These are phyloP conservation scores for Blastomyces parvus DNA, from an alignment of 2,329 filamentous ascomycete species.

Conservation along the genomic window DNA sequence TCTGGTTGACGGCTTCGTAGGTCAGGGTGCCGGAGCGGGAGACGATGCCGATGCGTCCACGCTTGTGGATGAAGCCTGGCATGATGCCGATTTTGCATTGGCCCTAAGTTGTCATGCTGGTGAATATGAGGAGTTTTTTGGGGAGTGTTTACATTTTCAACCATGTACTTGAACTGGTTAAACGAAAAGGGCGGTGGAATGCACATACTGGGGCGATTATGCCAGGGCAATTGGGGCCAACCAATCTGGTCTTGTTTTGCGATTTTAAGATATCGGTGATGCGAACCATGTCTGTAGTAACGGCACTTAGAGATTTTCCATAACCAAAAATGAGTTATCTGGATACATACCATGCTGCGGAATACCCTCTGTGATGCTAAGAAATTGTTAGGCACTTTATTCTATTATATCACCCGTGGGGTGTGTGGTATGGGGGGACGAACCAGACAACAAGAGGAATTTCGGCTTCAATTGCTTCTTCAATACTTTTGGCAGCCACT, in stretches of 20 bases:
- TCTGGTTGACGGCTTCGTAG: slow-evolving; percentile 99
- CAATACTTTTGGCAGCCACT: slow-evolving; percentile 85
- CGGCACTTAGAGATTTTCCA: background rate
- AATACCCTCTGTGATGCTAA: slow-evolving; percentile 85
- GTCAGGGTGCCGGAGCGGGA: slow-evolving; percentile 96
- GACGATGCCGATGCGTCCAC: slow-evolving; percentile 96
- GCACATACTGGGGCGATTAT: slow-evolving; percentile 67
- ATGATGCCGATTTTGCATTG: slow-evolving; percentile 99
- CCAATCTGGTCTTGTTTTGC: slow-evolving; percentile 91
- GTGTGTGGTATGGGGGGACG: slow-evolving; percentile 15
- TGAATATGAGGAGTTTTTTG: background rate
- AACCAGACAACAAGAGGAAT: slow-evolving; percentile 86
- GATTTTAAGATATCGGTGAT: slow-evolving; percentile 97
- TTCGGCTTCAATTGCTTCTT: slow-evolving; percentile 90
- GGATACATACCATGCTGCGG: slow-evolving; percentile 75
- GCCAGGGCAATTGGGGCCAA: slow-evolving; percentile 96
- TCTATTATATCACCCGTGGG: background rate
- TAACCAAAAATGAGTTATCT: background rate
- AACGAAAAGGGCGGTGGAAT: slow-evolving; percentile 9
- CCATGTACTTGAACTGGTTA: background rate
- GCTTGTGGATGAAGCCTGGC: slow-evolving; percentile 99
- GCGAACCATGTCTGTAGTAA: slow-evolving; percentile 81
- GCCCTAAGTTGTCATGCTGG: slow-evolving; percentile 42
- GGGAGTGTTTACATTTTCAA: background rate
- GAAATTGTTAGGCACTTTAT: slow-evolving; percentile 8